These are phyloP conservation scores for Citrus maxima DNA, from an alignment of 345 rosid genomes.

Conservation along the genomic window DNA sequence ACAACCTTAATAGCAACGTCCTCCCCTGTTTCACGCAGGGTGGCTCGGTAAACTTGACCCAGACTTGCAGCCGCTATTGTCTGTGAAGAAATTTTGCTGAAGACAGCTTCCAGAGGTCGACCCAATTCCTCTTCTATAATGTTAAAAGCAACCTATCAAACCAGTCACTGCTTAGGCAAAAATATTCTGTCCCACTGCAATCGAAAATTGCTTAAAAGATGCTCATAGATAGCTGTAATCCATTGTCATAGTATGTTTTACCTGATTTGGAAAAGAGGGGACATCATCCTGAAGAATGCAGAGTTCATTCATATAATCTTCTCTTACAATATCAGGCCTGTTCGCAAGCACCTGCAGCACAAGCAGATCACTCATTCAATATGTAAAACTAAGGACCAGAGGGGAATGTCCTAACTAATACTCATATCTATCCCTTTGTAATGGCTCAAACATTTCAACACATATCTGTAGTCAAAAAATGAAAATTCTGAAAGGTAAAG, in stretches of 20 bases:
- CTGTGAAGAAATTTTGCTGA: conserved; percentile 74
- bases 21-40: conserved; percentile 78
- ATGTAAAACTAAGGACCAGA: background rate
- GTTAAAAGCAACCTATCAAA: conserved; percentile 74
- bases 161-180: conserved; percentile 18
- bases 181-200: background rate
- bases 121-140: conserved; percentile 95
- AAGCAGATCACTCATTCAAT: conserved; percentile 5
- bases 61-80: conserved; percentile 98
- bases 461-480: background rate
- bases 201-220: background rate
- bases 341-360: conserved; percentile 76
- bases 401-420: background rate
- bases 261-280: conserved; percentile 95
- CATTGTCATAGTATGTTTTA: conserved; percentile 7
- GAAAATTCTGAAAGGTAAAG: background rate
- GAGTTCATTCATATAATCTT: conserved; percentile 97
- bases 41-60: conserved; percentile 98
- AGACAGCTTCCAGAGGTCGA: conserved; percentile 79
- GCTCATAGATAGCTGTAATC: background rate
- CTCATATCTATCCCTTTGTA: background rate
- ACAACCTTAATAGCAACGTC: conserved; percentile 97
- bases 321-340: conserved; percentile 93
- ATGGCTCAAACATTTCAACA: background rate
- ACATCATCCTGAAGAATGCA: conserved; percentile 98